A percentile compares a stretch with the other conserved stretches of the same genome.
These are phyloP conservation scores for Fusarium devonianum DNA, from an alignment of 2,329 filamentous ascomycete genomes.

Conservation along the genomic window DNA sequence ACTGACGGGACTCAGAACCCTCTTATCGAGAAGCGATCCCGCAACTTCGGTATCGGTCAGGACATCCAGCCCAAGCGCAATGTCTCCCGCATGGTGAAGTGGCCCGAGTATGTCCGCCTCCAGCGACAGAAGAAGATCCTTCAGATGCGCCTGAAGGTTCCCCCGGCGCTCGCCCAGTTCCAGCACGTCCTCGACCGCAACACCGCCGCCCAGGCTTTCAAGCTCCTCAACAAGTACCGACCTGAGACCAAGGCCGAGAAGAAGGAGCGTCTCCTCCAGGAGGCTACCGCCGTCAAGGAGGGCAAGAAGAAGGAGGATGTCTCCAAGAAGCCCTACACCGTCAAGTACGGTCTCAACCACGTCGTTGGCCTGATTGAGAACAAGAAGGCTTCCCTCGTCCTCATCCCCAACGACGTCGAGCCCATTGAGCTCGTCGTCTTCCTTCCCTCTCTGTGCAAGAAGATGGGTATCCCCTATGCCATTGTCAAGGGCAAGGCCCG, in stretches of 20 bases:
- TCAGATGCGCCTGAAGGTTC: conserved; percentile 98
- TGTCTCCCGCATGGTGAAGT: conserved; percentile 98
- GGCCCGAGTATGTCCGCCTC: conserved; percentile 98
- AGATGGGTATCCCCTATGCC: conserved; percentile 99
- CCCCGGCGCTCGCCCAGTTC: conserved; percentile 97
- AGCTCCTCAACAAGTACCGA: conserved; percentile 99
- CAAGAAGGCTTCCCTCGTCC: conserved; percentile 98
- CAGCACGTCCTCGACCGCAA: conserved; percentile 96
- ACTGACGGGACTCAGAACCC: conserved; percentile 74
- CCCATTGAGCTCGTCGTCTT: conserved; percentile 99
- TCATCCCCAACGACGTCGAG: conserved; percentile 99
- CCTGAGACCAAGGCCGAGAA: conserved; percentile 99
- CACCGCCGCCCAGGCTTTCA: conserved; percentile 95
- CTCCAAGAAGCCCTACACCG: conserved; percentile 98
- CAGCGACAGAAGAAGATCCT: conserved; percentile 96
- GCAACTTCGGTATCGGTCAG: conserved; percentile 99
- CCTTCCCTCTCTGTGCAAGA: conserved; percentile 98
- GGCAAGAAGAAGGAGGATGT: conserved; percentile 99
- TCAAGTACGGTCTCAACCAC: conserved; percentile 99
- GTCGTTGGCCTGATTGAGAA: conserved; percentile 97
- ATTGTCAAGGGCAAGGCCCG: conserved; percentile 99
- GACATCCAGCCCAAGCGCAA: conserved; percentile 97
- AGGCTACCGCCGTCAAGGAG: conserved; percentile 96
- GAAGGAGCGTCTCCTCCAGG: conserved; percentile 98
- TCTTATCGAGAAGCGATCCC: conserved; percentile 96